Conservation (phyloP, 2,329 filamentous ascomycete species). For the Pseudodiploospora longispora region DNA sequence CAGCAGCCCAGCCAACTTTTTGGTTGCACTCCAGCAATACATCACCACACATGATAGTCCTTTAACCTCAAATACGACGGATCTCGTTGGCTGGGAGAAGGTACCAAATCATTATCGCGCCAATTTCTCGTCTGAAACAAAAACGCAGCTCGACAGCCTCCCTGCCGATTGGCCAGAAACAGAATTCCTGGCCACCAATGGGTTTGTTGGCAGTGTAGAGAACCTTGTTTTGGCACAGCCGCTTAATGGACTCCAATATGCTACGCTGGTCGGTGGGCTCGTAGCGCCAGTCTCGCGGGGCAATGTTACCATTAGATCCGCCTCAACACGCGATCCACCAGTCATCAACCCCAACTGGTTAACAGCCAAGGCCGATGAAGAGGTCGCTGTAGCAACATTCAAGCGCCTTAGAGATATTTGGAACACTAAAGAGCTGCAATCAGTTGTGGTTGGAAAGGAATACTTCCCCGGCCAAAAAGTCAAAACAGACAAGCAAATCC, state of each 20-base stretch:
- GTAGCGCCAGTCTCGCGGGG: slow-evolving; percentile 43
- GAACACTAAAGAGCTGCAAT: slow-evolving; percentile 17
- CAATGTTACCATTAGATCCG: slow-evolving; percentile 31
- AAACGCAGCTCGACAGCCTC: neutral
- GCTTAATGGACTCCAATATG: neutral
- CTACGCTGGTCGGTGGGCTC: slow-evolving; percentile 17
- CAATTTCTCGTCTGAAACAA: neutral
- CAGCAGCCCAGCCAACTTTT: neutral
- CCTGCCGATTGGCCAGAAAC: neutral
- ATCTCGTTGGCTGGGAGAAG: neutral
- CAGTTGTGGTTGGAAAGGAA: slow-evolving; percentile 26
- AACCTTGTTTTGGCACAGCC: neutral
- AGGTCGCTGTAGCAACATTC: slow-evolving; percentile 34
- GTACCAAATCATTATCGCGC: neutral
- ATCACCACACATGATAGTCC: neutral
- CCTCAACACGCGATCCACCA: slow-evolving; percentile 26
- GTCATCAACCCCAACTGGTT: slow-evolving; percentile 38
- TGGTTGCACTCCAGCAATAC: slow-evolving; percentile 10
- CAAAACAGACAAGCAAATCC: slow-evolving; percentile 34
- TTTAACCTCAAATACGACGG: neutral
- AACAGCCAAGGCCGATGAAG: slow-evolving; percentile 30
- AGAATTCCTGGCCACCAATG: neutral
- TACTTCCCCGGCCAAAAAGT: slow-evolving; percentile 28
- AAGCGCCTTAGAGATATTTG: slow-evolving; percentile 31
- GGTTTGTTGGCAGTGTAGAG: neutral